Base-by-base conservation (phyloP, 2,329 filamentous ascomycete genomes). In the Epichloe festucae region DNA sequence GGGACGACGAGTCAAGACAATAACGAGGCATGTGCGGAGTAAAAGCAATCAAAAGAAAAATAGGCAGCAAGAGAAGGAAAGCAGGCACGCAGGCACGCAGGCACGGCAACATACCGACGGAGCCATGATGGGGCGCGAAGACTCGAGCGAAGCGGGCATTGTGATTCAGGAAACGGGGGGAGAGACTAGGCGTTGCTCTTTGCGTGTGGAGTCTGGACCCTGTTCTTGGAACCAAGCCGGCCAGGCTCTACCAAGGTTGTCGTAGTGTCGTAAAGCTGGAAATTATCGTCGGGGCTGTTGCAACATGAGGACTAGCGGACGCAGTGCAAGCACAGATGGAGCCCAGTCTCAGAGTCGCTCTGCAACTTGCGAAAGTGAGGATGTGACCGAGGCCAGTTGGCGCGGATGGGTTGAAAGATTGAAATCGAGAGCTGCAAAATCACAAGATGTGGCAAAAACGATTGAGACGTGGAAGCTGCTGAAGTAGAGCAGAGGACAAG, bases 91-190 rank as follows among this genome's bases (percentile, higher is more conserved):
- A 35, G 27, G 38, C 31, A 44, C 39, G 11, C 27, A 35, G 31
- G 39, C 17, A 21, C n/a, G 46, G 52, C 55, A 55, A 77, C 78
- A 51, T 78, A 81, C 78, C 62, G 78, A 81, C 46, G 77, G 74
- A 54, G 76, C 76, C 78, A 81, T 80, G 64, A 81, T 81, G 60
- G 78, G 78, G 63, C 77, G 76, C 50, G 76, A 72, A 44, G 78
- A 81, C 52, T 81, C 78, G 53, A 81, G 61, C n/a, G 78, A 81
- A 55, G 72, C 65, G 63, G 77, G 75, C 78, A 81, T 81, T 52
- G 8, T 50, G 51, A 40, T 43, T 42, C 43, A 39, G 21, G 11
- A 34, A 31, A 15, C 4, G 17, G 15, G 45, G 7, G 5, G 21
- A 40, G 35, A 46, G 51, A 46, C 41, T n/a, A 40, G 41, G 48